Conservation (phyloP, 2,329 filamentous ascomycete genomes). For the Neonectria faginata region DNA sequence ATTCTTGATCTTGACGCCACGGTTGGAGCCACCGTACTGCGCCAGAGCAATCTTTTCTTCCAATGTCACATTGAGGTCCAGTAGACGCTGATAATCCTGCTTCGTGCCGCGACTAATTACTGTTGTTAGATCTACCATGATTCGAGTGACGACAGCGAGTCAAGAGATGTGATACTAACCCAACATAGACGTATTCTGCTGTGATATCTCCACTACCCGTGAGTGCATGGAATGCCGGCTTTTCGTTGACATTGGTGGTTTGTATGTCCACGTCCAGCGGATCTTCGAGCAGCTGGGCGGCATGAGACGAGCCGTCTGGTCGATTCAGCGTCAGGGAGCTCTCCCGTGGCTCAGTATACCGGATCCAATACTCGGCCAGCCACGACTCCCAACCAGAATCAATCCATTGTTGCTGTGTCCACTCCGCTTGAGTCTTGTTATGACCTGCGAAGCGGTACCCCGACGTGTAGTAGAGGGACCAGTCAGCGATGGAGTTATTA, state of each 20-base stretch:
- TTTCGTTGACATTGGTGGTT: constrained; percentile 23
- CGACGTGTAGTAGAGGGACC: constrained; percentile 39
- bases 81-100: constrained; percentile 24
- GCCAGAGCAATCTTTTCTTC: constrained; percentile 29
- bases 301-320: constrained; percentile 26
- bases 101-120: constrained; percentile 17
- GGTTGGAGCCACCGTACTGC: constrained; percentile 31
- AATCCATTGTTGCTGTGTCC: constrained; percentile 38
- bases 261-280: constrained; percentile 30
- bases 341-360: constrained; percentile 35
- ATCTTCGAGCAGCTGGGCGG: constrained; percentile 34
- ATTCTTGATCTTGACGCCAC: constrained; percentile 37
- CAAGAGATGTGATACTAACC: constrained; percentile 11
- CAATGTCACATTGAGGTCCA: constrained; percentile 30
- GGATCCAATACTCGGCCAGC: constrained; percentile 40
- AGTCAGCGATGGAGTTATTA: constrained; percentile 33
- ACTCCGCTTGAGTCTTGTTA: constrained; percentile 35
- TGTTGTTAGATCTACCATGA: background rate
- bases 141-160: background rate
- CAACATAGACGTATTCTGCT: constrained; percentile 37
- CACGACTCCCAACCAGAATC: constrained; percentile 35
- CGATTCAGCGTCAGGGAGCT: constrained; percentile 34
- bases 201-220: constrained; percentile 17
- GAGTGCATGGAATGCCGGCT: constrained; percentile 29
- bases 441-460: constrained; percentile 36